phyloP scores from a whole-genome alignment of 371 early-diverging fungal genomes.

The Syncephalastrum racemosum region DNA sequence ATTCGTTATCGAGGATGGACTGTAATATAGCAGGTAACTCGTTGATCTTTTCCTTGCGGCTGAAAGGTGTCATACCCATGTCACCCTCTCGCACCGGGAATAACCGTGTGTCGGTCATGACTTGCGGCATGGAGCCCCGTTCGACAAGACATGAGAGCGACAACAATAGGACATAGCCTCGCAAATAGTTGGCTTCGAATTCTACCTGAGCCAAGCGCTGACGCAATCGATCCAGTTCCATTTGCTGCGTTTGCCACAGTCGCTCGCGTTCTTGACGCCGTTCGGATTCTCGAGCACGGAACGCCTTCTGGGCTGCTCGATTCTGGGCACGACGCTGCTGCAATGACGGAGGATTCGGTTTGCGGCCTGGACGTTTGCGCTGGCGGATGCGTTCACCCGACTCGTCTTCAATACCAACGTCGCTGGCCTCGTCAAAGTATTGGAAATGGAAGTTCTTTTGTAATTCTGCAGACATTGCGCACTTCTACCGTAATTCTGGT shows the following conservation, averaged over 20 bases:
- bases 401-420: slow-evolving; percentile 36
- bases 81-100: slow-evolving; percentile 13
- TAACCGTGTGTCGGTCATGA: slow-evolving; percentile 31
- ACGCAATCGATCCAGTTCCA: slow-evolving; percentile 23
- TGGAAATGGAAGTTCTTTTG: slow-evolving; percentile 24
- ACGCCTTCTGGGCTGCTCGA: slow-evolving; percentile 38
- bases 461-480: background rate
- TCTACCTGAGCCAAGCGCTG: slow-evolving; percentile 23
- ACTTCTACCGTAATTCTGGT: too few relatives aligned
- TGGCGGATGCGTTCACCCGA: slow-evolving; percentile 31
- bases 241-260: slow-evolving; percentile 18
- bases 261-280: slow-evolving; percentile 25
- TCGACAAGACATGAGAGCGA: slow-evolving; percentile 23
- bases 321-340: slow-evolving; percentile 51
- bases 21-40: slow-evolving; percentile 16
- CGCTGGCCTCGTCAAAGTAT: slow-evolving; percentile 41
- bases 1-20: slow-evolving; percentile 10
- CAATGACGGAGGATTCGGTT: slow-evolving; percentile 39
- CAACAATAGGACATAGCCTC: slow-evolving; percentile 33
- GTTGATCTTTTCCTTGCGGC: slow-evolving; percentile 3
- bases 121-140: slow-evolving; percentile 36
- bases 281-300: slow-evolving; percentile 37
- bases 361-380: slow-evolving; percentile 44
- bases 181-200: slow-evolving; percentile 40
- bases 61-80: slow-evolving; percentile 4